These are phyloP conservation scores for Lactarius psammicola DNA, from an alignment of 768 basidiomycete species.

Conservation along the genomic window DNA sequence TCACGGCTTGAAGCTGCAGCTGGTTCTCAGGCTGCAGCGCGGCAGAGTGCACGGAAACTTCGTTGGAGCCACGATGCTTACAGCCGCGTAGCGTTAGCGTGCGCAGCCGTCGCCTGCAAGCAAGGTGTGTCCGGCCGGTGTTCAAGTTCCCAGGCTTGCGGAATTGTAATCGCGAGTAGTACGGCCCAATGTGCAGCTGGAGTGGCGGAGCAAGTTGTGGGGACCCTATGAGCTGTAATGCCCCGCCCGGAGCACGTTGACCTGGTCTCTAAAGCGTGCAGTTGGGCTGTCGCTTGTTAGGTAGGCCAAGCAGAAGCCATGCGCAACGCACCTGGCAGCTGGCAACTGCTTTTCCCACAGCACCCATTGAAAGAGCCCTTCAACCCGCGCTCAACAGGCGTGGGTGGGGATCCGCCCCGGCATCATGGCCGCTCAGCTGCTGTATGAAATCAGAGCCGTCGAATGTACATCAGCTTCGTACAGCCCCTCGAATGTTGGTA, in stretches of 20 bases:
- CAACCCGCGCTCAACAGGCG: neutral
- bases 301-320: neutral
- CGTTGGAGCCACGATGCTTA: neutral
- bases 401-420: neutral
- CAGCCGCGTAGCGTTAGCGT: neutral
- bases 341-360: slow-evolving; percentile 1
- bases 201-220: neutral
- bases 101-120: neutral
- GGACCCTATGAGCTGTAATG: neutral
- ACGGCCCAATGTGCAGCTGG: neutral
- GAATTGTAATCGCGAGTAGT: neutral
- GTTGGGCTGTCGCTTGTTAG: neutral
- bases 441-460: neutral
- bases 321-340: neutral
- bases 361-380: neutral
- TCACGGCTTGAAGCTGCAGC: neutral
- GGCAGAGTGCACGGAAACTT: neutral
- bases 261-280: neutral
- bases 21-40: neutral
- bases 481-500: neutral
- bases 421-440: neutral
- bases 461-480: neutral
- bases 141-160: neutral
- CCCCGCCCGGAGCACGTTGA: neutral
- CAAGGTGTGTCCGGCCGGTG: neutral